These are phyloP conservation scores for Cyclotella cryptica DNA, from an alignment of 108 stramenopile genomes.

Conservation along the genomic window DNA sequence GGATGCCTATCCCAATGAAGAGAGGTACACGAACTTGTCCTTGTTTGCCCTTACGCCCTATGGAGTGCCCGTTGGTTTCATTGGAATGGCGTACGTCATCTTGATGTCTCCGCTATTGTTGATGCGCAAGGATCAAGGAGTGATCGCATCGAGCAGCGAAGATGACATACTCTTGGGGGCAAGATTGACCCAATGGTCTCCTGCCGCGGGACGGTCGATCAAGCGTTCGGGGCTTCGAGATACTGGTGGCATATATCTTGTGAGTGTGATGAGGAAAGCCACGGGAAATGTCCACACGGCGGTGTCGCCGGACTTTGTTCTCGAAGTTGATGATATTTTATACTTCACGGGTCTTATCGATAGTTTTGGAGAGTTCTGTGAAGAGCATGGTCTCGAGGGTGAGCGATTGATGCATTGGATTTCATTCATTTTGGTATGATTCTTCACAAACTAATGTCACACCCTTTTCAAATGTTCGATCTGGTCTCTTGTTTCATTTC, in stretches of 20 bases:
- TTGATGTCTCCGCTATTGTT: slow-evolving; percentile 67
- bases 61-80: slow-evolving; percentile 81
- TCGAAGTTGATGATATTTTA: slow-evolving; percentile 84
- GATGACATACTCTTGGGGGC: slow-evolving; percentile 79
- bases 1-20: slow-evolving; percentile 51
- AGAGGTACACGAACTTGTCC: slow-evolving; percentile 42
- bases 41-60: slow-evolving; percentile 76
- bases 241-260: slow-evolving; percentile 82
- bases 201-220: slow-evolving; percentile 76
- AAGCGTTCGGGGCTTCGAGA: slow-evolving; percentile 80
- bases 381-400: slow-evolving; percentile 85
- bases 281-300: slow-evolving; percentile 88
- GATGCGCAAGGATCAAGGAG: slow-evolving; percentile 55
- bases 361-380: slow-evolving; percentile 86
- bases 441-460: slow-evolving; percentile 74
- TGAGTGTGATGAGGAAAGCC: slow-evolving; percentile 79
- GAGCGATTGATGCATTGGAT: slow-evolving; percentile 63
- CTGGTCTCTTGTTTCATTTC: slow-evolving; percentile 55
- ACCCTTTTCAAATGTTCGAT: slow-evolving; percentile 11
- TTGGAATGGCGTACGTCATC: slow-evolving; percentile 76
- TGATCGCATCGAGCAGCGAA: slow-evolving; percentile 27
- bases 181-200: slow-evolving; percentile 78
- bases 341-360: slow-evolving; percentile 90
- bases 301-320: slow-evolving; percentile 85
- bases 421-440: slow-evolving; percentile 70